Conservation (phyloP, 139 green algal genomes). For the Chloropicon primus region DNA sequence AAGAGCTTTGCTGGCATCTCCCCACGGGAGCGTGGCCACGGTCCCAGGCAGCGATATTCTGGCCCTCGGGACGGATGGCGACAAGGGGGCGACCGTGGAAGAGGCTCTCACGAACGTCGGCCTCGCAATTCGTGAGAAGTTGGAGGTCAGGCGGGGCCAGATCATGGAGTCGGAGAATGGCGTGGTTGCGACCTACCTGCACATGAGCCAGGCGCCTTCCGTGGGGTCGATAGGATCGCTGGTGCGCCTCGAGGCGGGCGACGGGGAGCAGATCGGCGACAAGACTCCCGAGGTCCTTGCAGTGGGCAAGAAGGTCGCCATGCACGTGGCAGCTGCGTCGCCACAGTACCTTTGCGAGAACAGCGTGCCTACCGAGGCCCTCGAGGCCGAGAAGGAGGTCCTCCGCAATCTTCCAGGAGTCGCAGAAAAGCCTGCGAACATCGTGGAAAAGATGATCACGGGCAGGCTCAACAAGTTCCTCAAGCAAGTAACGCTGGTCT, state of each 20-base stretch:
- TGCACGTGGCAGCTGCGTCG: neutral
- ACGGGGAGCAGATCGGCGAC: conserved; percentile 1
- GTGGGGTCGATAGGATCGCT: conserved; percentile 39
- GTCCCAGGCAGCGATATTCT: neutral
- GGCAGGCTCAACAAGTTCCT: conserved; percentile 63
- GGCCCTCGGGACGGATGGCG: neutral
- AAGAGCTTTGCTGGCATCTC: conserved; percentile 25
- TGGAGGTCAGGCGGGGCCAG: conserved; percentile 52
- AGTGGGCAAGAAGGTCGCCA: neutral
- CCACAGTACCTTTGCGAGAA: neutral
- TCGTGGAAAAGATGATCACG: conserved; percentile 70
- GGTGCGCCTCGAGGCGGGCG: conserved; percentile 18
- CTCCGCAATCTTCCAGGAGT: conserved; percentile 26
- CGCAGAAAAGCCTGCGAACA: conserved; percentile 48
- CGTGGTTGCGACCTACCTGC: conserved; percentile 48
- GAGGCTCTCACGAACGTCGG: conserved; percentile 45
- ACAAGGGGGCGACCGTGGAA: conserved; percentile 14
- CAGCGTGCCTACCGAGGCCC: neutral
- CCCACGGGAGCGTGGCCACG: neutral
- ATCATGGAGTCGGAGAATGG: conserved; percentile 10
- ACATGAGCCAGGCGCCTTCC: conserved; percentile 26
- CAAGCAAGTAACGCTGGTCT: conserved; percentile 40
- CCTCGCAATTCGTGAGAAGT: conserved; percentile 58
- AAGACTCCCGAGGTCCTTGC: conserved; percentile 9
- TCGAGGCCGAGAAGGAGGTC: conserved; percentile 9